Base-by-base conservation (phyloP, 164 flowering plant genomes). In the Taxillus chinensis region DNA sequence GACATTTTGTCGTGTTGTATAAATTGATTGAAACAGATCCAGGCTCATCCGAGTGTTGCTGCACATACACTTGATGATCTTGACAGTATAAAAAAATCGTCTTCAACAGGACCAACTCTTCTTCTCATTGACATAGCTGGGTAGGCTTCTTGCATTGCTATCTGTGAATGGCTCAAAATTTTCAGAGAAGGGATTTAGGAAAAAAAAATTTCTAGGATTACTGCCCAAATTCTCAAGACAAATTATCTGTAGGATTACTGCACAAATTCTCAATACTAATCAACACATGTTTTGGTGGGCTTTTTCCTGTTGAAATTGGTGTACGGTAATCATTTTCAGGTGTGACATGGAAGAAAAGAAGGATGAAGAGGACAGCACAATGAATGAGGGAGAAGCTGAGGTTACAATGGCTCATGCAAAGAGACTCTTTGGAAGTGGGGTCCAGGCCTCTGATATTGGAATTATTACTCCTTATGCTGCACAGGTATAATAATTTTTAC, bases 321-420 rank as follows among this genome's bases (percentile, higher is more conserved):
- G 27, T 27, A 27, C 27, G 27, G 27, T 65, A 15, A 55, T 42
- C 5, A 60, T 55, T 63, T 75, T 63, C 83, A 93, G 99, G 64
- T 95, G 99, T 73, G 99, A 95, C 69, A 91, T 95, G 99, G 97
- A 91, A 69, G 99, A 95, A 67, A 91, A 89, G 73, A 95, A 95
- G 76, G 97, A 95, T 76, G 99, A 91, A 75, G 99, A 95, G 80
- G 97, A 86, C 39, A 95, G 99, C 82, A 86, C 96, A 48, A 60
- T 89, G 75, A 95, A 95, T 80, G 99, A 95, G 71, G 99, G 99
- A 64, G 99, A 95, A 84, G 96, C 99, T 71, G 84, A 80, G 64
- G 95, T 91, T 69, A 95, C 97, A 16, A 80, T 95, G 41, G 82
- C 95, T 55, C 96, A 95, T 78, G 96, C 97, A 56, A 91, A 76